Evolutionary conservation across 23 red algal species (phyloP).

Genomic region (Porphyridium purpureum): DNA sequence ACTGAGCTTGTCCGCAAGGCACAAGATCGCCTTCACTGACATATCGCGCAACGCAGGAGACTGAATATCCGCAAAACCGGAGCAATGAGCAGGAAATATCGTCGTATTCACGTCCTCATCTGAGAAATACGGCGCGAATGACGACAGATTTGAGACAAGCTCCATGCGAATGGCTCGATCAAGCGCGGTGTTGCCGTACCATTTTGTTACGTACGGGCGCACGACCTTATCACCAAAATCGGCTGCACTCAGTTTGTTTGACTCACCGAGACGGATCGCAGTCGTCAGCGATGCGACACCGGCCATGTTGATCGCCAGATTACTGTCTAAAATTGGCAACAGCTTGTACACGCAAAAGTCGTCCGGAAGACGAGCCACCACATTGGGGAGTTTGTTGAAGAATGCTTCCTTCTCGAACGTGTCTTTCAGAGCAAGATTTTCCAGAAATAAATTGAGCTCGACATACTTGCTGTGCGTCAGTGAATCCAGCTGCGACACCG

Average conservation of each 20-base stretch:
- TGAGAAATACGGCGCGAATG: conserved; percentile 34
- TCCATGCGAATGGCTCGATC: conserved; percentile 40
- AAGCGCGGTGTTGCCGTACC: conserved; percentile 26
- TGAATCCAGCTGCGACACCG: conserved; percentile 37
- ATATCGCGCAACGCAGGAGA: conserved; percentile 69
- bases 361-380: conserved; percentile 51
- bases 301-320: conserved; percentile 31
- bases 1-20: conserved; percentile 32
- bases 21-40: conserved; percentile 60
- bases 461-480: conserved; percentile 53
- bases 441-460: conserved; percentile 73
- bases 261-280: background rate
- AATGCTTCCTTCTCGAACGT: conserved; percentile 53
- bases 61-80: conserved; percentile 33
- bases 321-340: conserved; percentile 49
- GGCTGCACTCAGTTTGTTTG: conserved; percentile 4
- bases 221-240: conserved; percentile 44
- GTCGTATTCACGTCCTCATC: conserved; percentile 26
- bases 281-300: conserved; percentile 4
- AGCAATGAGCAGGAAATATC: conserved; percentile 65
- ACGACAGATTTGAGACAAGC: conserved; percentile 38
- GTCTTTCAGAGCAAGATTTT: conserved; percentile 71
- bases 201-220: conserved; percentile 29
- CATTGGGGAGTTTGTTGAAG: conserved; percentile 27
- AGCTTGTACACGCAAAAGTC: conserved; percentile 71